Evolutionary conservation across 441 rosid species (phyloP), one percentile per base, ranked within the genome.

Genomic region (Erodium trifolium): DNA sequence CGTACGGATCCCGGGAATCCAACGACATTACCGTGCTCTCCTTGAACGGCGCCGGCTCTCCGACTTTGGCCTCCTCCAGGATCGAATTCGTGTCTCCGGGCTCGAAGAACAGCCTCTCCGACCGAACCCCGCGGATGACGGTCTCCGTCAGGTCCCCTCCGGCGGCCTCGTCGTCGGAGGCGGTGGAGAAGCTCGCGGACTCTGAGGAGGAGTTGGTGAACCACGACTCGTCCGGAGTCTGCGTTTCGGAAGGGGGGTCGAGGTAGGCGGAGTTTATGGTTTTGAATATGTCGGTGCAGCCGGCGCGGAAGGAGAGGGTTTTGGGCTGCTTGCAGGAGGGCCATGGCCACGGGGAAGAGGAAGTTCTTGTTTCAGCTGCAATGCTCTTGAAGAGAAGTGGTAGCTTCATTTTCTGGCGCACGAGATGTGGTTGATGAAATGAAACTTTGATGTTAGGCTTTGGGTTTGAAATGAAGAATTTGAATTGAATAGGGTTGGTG

Each of bases 251-350:
- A 5, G 18, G 60, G 60, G 18, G 12, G 29, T 60, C 65, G n/a
- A 23, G 34, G 34, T 7, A 18, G 8, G 29, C 74, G 8, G 84
- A 71, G 79, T 79, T 80, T 57, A 78, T 67, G 71, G 85, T 80
- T 68, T 82, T 86, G 34, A 60, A 23, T 0, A 18, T 60, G 65
- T 60, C 65, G 64, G 31, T 3, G 35, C 2, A 31, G 35, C 35
- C 13, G 11, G 65, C 34, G 68, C 87, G 78, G 70, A 86, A 87
- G 71, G 98, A 92, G 49, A 78, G 85, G 63, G 96, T 86, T 79
- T 82, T 82, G 8, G 94, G 92, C 57, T 87, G 88, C 63, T 85
- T 84, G 74, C 96, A 92, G 69, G 87, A 82, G 39, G 87, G 86
- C 97, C 93, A 91, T 59, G 89, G 84, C 65, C 65, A 60, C 2